Base-by-base conservation (phyloP, 306 rosid species). In the Albizia julibrissin region DNA sequence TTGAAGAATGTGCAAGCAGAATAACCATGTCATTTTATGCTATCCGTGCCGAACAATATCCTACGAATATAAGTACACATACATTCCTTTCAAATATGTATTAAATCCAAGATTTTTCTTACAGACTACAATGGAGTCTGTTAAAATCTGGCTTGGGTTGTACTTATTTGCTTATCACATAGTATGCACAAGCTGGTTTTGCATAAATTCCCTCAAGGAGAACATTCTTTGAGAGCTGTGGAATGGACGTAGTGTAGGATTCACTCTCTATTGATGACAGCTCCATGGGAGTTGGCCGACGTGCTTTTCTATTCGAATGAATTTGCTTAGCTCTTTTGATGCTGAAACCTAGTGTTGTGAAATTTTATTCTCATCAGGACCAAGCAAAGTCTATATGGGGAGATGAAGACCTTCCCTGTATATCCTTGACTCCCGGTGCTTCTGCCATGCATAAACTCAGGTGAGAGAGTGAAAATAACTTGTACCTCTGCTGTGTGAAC, bases 401-500 rank as follows among this genome's bases (percentile, higher is more conserved):
- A 64, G 97, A 83, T 37, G 92, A 86, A 78, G 94, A 91, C 85
- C 83, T 95, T 66, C 87, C 92, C 33, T 95, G 98, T 86, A 88
- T 93, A 89, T 88, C 94, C 69, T 69, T 95, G 74, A 75, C 91
- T 44, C 85, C 91, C 15, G 98, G 98, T 73, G 91, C 95, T 56
- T 95, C 98, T 59, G 87, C 95, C 15, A 95, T 93, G 99, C 97
- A 93, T 86, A 95, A 91, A 87, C 98, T 95, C 65, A 77, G 99
- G 99, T 91, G 87, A 84, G 88, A 85, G 86, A 81, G 64, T 66
- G 74, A 74, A 65, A 77, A 6, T 71, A 77, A 72, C 67, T 34
- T 18, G 31, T 13, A 40, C 58, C 58, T 50, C 58, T 19, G 59
- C 22, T 8, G 24, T 18, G 59, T 52, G 59, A 52, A 18, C 59